Evolutionary conservation across 2,329 filamentous ascomycete species (phyloP).

Genomic region (Polychaeton citri): DNA sequence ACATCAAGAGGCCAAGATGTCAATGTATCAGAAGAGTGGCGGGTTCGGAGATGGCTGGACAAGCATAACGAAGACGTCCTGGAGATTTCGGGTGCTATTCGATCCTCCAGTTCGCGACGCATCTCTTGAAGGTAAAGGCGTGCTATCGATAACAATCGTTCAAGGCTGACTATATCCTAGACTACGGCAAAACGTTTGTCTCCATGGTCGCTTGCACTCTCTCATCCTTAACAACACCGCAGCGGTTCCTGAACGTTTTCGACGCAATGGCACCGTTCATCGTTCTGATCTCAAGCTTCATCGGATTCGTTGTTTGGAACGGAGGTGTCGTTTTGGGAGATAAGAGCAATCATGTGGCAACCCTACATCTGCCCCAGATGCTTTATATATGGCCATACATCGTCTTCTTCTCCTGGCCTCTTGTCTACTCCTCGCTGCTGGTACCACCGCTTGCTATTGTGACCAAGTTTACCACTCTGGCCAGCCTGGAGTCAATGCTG

Average conservation of each 20-base stretch:
- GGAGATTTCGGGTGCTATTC: conserved; percentile 32
- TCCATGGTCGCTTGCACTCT: conserved; percentile 51
- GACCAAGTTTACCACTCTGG: conserved; percentile 10
- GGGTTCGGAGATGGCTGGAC: conserved; percentile 18
- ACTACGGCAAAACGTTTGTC: conserved; percentile 38
- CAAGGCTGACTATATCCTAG: conserved; percentile 20
- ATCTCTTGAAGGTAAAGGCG: conserved; percentile 31
- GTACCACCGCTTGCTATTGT: conserved; percentile 13
- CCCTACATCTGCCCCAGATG: conserved; percentile 80
- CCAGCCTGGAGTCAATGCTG: conserved; percentile 17
- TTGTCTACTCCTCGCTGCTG: conserved; percentile 48
- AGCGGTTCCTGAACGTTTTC: conserved; percentile 8
- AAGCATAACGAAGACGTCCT: conserved; percentile 20
- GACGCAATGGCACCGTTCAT: conserved; percentile 36
- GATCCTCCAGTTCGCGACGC: conserved; percentile 37
- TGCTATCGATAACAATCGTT: neutral
- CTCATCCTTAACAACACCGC: conserved; percentile 22
- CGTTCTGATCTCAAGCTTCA: conserved; percentile 53
- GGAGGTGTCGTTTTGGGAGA: conserved; percentile 87
- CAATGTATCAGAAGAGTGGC: conserved; percentile 15
- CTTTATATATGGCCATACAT: conserved; percentile 91
- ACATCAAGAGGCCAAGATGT: conserved; percentile 29
- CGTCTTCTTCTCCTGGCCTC: conserved; percentile 74
- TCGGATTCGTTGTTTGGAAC: conserved; percentile 69
- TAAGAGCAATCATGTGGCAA: conserved; percentile 86